Evolutionary conservation across 805 yeast species (phyloP), one percentile per base, ranked within the genome.

Genomic region (Candida coleopterorum): DNA sequence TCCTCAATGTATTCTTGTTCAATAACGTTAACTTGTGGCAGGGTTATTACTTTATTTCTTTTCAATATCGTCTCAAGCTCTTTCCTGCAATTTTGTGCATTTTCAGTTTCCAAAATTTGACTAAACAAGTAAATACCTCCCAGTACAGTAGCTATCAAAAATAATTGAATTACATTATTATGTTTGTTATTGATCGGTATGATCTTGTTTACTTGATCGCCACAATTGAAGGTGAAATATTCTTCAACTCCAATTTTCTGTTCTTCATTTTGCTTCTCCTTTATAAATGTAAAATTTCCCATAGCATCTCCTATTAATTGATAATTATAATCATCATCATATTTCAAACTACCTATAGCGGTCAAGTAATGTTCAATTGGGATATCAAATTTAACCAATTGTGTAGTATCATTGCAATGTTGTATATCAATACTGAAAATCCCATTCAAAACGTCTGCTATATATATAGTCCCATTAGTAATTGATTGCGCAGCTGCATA

Each of bases 61-160:
- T 11, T 16, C 3, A 9, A 7, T 4, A 21, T 15, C 15, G 8
- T 14, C 7, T 20, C 18, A n/a, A 5, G 4, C 9, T 12, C 25
- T 9, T 14, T 30, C 10, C 14, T 14, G 7, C 6, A 30, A 12
- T 29, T 12, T 29, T 20, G 18, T 18, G n/a, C 4, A 16, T 6
- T 4, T n/a, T 18, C 9, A 18, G 18, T 16, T 11, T 22, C 23
- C 4, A 34, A 6, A 4, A 10, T 8, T 25, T 35, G 26, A 23
- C 37, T 35, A 12, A 39, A 14, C 11, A 39, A 14, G 25, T 35
- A 39, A n/a, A 35, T 9, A 11, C 40, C 43, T 8, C 43, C 43
- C 43, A 39, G 43, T 8, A 32, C 27, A 24, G 43, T 39, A 18
- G 34, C 43, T 18, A 39, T 24, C 8, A 39, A 21, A 8, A 14